Conservation (phyloP, 352 stramenopile species). For the Pythium graminicola region DNA sequence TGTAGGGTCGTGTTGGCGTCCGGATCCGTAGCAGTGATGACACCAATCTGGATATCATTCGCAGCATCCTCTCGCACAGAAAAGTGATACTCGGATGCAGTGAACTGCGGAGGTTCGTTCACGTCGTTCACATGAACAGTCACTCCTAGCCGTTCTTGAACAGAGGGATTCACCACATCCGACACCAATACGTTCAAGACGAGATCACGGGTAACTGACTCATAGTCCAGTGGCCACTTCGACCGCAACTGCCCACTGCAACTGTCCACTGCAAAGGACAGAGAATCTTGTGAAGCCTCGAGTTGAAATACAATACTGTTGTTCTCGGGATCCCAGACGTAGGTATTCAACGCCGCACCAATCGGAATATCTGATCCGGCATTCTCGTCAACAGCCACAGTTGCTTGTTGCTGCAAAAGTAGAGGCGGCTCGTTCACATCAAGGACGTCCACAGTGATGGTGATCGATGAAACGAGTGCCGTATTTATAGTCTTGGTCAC, state of each 20-base stretch:
- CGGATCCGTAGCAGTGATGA: constrained; percentile 10
- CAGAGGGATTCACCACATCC: constrained; percentile 7
- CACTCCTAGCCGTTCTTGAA: constrained; percentile 5
- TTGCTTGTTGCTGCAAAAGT: neutral
- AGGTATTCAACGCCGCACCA: constrained; percentile 24
- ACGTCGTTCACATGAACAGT: constrained; percentile 12
- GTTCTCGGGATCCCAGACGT: constrained; percentile 54
- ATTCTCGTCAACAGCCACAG: constrained; percentile 16
- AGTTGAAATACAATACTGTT: constrained; percentile 37
- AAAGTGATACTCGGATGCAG: constrained; percentile 9
- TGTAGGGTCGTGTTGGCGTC: constrained; percentile 6
- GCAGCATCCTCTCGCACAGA: constrained; percentile 14
- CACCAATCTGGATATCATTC: constrained; percentile 7
- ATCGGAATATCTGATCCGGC: constrained; percentile 9
- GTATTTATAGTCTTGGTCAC: neutral
- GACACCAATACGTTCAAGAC: constrained; percentile 7
- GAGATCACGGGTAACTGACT: constrained; percentile 14
- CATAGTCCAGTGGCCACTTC: constrained; percentile 33
- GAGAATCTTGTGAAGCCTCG: constrained; percentile 35
- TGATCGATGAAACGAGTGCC: neutral
- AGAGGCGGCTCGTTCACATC: constrained; percentile 25
- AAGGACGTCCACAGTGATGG: constrained; percentile 11
- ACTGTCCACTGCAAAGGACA: constrained; percentile 38
- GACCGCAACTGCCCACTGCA: constrained; percentile 43
- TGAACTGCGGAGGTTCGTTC: constrained; percentile 24